Evolutionary conservation across 1,284 basidiomycete species (phyloP), one percentile per base, ranked within the genome.

Genomic region (Phellopilus nigrolimitatus): DNA sequence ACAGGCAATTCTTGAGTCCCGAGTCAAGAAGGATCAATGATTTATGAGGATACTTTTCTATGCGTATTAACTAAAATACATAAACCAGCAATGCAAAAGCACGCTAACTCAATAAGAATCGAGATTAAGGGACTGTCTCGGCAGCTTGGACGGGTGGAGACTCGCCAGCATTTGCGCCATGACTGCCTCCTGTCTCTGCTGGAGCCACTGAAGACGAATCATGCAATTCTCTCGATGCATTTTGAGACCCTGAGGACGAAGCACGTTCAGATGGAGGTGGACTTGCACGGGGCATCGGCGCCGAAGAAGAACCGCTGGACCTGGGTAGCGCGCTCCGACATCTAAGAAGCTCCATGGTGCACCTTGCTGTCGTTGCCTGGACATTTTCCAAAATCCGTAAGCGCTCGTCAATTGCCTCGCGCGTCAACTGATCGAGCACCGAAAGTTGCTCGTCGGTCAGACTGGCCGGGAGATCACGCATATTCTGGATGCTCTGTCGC

Each of bases 321-420:
- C 62, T 53, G 15, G 88, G 84, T 42, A 91, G 70, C 13, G 78
- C 71, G 58, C 88, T 91, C 59, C 85, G 73, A 63, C 91, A 71
- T 56, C 80, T 71, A 63, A 84, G 77, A 53, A 95, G 70, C 58
- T 94, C 89, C 60, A 88, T 85, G 45, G 89, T 76, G 57, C 88
- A 84, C 15, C 75, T 71, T 63, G 79, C 79, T 10, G 91, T 72
- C 9, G 80, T 75, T 27, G 71, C 72, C 42, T 88, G 88, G 25
- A 93, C 83, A 27, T 79, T 76, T 66, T 89, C 84, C 24, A 95
- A 68, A 22, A 90, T 76, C 37, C 80, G 72, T 54, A 95, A 68
- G 51, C 91, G 76, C 64, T 92, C 88, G 57, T 93, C 88, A 42
- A 95, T 87, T 3, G 85, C 85, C 59, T 88, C 84, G 42, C 88